Conservation (phyloP, 2,329 filamentous ascomycete genomes). For the Penicillium janthinellum region DNA sequence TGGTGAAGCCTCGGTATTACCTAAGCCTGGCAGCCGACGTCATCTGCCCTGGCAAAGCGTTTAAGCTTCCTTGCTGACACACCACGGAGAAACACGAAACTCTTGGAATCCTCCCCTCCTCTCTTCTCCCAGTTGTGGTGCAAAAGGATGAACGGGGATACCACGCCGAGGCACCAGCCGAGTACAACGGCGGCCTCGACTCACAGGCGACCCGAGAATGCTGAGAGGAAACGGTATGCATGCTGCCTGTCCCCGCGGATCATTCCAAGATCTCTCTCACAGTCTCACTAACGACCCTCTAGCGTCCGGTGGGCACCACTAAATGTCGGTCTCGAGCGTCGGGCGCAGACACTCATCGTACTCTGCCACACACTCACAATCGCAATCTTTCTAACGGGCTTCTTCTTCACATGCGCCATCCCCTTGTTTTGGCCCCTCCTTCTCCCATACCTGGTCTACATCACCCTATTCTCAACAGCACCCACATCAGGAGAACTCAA, state of each 20-base stretch:
- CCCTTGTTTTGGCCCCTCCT: conserved; percentile 86
- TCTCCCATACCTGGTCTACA: conserved; percentile 78
- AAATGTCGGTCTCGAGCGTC: conserved; percentile 69
- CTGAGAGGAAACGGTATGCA: conserved; percentile 19
- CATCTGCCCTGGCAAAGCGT: neutral
- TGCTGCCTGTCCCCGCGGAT: neutral
- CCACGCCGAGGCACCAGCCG: neutral
- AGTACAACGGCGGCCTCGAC: neutral
- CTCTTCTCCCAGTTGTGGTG: neutral
- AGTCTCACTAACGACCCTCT: conserved; percentile 9
- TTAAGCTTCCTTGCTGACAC: neutral
- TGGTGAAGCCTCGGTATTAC: conserved; percentile 1
- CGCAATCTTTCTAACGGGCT: conserved; percentile 70
- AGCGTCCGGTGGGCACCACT: conserved; percentile 84
- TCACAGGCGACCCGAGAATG: neutral
- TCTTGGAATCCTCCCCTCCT: neutral
- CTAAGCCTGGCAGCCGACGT: conserved; percentile 9
- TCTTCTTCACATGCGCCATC: conserved; percentile 89
- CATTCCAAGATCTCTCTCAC: neutral
- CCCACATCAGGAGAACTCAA: conserved; percentile 73
- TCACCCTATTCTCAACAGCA: conserved; percentile 73
- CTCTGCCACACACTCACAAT: conserved; percentile 73
- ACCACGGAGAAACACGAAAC: neutral
- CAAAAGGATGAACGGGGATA: conserved; percentile 17
- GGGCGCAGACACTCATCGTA: conserved; percentile 77